Percentiles rank a stretch among this genome's conserved stretches.
These are phyloP conservation scores for Peltaster fructicola DNA, from an alignment of 2,329 filamentous ascomycete species.

Conservation along the genomic window DNA sequence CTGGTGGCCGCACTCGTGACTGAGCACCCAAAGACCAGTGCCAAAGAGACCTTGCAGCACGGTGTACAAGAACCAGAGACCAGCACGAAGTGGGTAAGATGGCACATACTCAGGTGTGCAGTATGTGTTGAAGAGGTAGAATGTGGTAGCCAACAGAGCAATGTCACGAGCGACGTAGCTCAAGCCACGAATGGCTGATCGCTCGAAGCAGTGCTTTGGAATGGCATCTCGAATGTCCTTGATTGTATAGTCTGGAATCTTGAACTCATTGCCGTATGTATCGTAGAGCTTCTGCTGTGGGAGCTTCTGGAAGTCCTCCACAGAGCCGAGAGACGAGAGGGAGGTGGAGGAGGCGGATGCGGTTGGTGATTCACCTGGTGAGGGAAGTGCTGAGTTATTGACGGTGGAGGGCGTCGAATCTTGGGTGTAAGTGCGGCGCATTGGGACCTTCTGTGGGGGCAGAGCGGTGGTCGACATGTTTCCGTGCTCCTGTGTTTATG, in stretches of 20 bases:
- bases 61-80: constrained; percentile 50
- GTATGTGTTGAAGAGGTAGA: constrained; percentile 77
- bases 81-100: constrained; percentile 46
- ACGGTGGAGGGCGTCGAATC: constrained; percentile 35
- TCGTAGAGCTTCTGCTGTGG: constrained; percentile 54
- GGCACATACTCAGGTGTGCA: constrained; percentile 73
- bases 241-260: constrained; percentile 89
- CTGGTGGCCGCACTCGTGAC: constrained; percentile 95
- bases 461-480: constrained; percentile 36
- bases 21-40: constrained; percentile 89
- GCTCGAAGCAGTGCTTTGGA: constrained; percentile 90
- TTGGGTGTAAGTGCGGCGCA: constrained; percentile 29
- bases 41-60: constrained; percentile 81
- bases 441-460: constrained; percentile 28
- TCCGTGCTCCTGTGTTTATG: constrained; percentile 3
- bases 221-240: constrained; percentile 96
- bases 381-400: constrained; percentile 35
- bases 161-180: constrained; percentile 75
- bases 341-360: constrained; percentile 70
- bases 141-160: constrained; percentile 52
- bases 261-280: constrained; percentile 88
- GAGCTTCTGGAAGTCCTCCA: constrained; percentile 33
- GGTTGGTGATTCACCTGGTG: constrained; percentile 41
- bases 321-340: constrained; percentile 70
- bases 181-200: constrained; percentile 58